These are phyloP conservation scores for Rhizopogon vulgaris DNA, from an alignment of 768 basidiomycete species.

Conservation along the genomic window DNA sequence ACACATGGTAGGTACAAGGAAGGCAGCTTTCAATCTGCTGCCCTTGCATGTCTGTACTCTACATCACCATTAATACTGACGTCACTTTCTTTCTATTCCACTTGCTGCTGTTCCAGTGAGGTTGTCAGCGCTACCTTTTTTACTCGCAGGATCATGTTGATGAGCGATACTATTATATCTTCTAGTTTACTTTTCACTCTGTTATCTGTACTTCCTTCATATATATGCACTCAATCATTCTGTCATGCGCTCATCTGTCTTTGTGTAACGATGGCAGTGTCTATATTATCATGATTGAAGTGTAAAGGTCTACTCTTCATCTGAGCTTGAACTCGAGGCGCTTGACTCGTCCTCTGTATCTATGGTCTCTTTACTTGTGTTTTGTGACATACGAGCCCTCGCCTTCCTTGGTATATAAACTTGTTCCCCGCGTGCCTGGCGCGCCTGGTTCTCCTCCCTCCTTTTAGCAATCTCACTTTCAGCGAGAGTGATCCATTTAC, in stretches of 20 bases:
- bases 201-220: no score
- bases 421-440: slow-evolving; percentile 3
- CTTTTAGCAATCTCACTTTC: background rate
- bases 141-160: no score
- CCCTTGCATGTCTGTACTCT: slow-evolving; percentile 16
- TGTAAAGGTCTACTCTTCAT: background rate
- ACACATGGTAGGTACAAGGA: slow-evolving; percentile 20
- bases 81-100: no score
- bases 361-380: background rate
- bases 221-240: background rate
- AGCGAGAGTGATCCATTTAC: background rate
- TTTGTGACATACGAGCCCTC: background rate
- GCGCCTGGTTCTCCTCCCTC: background rate
- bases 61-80: no score
- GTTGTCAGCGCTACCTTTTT: no score
- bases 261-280: no score
- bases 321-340: background rate
- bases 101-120: no score
- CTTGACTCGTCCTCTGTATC: background rate
- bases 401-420: background rate
- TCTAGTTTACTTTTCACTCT: no score
- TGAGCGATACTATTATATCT: no score
- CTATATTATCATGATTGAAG: background rate
- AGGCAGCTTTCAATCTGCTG: slow-evolving; percentile 22
- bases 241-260: background rate